Percentiles rank a stretch among this genome's conserved stretches.
Evolutionary conservation across 2,329 filamentous ascomycete genomes (phyloP).

Genomic region (Aspergillus ochraceus): DNA sequence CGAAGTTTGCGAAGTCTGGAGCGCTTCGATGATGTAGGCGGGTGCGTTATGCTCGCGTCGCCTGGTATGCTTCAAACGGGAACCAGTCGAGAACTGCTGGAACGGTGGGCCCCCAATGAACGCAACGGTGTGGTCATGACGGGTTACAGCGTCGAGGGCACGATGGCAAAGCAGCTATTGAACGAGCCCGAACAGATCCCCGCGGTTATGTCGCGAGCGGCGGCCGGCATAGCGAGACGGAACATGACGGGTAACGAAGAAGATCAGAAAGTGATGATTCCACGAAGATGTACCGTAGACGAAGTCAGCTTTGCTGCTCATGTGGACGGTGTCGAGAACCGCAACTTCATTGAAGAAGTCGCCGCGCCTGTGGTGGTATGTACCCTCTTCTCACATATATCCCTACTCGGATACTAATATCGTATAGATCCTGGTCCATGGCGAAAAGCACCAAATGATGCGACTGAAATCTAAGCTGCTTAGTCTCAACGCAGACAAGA

Average conservation of each 20-base stretch:
- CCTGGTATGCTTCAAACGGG: constrained; percentile 98
- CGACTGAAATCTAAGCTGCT: constrained; percentile 91
- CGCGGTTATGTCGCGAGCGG: constrained; percentile 78
- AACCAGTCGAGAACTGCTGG: constrained; percentile 86
- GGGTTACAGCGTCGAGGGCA: constrained; percentile 96
- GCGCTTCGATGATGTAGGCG: constrained; percentile 91
- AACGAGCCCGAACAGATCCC: constrained; percentile 94
- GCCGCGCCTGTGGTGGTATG: constrained; percentile 86
- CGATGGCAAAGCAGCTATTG: constrained; percentile 95
- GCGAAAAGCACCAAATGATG: constrained; percentile 98
- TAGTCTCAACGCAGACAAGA: constrained; percentile 82
- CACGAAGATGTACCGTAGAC: constrained; percentile 85
- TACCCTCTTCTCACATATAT: constrained; percentile 25
- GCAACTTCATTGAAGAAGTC: constrained; percentile 95
- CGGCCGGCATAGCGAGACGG: constrained; percentile 54
- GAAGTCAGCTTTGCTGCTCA: constrained; percentile 96
- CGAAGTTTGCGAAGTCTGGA: constrained; percentile 89
- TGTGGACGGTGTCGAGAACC: constrained; percentile 92
- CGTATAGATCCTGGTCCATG: constrained; percentile 84
- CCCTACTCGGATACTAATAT: constrained; percentile 1
- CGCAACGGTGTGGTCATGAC: constrained; percentile 99
- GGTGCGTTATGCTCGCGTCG: constrained; percentile 95
- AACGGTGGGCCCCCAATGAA: constrained; percentile 93
- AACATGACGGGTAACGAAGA: constrained; percentile 64
- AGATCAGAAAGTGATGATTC: constrained; percentile 87